These are phyloP conservation scores for Syzygium aromaticum DNA, from an alignment of 345 rosid genomes.

Conservation along the genomic window DNA sequence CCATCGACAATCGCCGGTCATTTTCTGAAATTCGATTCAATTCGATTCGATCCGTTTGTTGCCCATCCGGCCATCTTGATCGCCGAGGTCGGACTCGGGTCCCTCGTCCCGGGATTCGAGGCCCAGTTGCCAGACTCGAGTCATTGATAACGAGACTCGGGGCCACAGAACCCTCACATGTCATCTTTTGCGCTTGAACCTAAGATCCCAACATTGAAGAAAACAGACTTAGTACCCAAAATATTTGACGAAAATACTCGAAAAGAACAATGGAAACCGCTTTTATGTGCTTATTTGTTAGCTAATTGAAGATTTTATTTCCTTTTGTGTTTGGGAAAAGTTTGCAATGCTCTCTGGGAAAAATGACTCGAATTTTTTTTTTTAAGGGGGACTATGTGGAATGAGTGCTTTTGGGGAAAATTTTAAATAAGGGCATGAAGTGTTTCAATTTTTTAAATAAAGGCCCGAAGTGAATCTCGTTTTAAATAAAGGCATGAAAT, in stretches of 20 bases:
- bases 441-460: too few species aligned
- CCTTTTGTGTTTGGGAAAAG: not conserved
- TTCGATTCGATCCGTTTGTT: not conserved
- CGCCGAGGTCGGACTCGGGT: rapidly evolving
- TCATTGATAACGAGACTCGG: rapidly evolving
- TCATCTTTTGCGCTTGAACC: rapidly evolving
- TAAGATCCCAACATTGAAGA: not conserved
- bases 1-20: not conserved
- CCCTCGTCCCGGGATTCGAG: rapidly evolving
- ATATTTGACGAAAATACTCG: not conserved
- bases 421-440: too few species aligned
- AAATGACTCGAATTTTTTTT: not conserved
- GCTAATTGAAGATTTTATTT: not conserved
- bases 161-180: rapidly evolving
- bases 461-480: too few species aligned
- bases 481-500: too few species aligned
- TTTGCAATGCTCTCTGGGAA: not conserved
- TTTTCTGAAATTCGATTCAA: not conserved
- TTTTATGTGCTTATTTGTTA: not conserved
- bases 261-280: not conserved
- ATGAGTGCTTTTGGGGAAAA: too few species aligned
- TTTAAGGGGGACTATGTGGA: too few species aligned
- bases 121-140: rapidly evolving
- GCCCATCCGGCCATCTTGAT: not conserved
- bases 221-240: not conserved